Conservation (phyloP, 2,329 filamentous ascomycete genomes). For the Harringtonia lauricola region DNA sequence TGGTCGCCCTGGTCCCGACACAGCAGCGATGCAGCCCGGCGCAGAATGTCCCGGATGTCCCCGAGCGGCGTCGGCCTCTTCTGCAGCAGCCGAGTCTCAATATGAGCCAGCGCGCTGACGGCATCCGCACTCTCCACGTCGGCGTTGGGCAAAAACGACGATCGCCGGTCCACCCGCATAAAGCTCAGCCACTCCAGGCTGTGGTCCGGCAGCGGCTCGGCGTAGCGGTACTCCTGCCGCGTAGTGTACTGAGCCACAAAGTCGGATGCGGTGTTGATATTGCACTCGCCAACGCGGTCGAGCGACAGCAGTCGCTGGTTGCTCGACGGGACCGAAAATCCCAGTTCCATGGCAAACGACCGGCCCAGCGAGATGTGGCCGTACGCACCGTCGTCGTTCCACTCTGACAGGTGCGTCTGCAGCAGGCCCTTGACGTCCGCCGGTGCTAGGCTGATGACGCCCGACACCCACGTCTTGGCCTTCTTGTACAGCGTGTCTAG, state of each 20-base stretch:
- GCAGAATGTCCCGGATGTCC: conserved; percentile 71
- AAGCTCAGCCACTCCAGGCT: conserved; percentile 54
- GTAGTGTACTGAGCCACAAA: conserved; percentile 97
- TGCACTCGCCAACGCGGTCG: conserved; percentile 59
- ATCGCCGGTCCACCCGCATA: conserved; percentile 39
- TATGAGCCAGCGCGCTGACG: conserved; percentile 55
- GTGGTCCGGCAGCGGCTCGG: conserved; percentile 61
- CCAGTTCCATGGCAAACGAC: conserved; percentile 90
- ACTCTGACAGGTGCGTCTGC: conserved; percentile 93
- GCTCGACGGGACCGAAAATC: conserved; percentile 70
- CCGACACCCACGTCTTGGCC: conserved; percentile 70
- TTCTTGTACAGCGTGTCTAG: conserved; percentile 66
- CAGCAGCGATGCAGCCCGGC: conserved; percentile 74
- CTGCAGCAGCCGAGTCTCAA: conserved; percentile 60
- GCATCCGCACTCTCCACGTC: conserved; percentile 46
- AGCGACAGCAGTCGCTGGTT: conserved; percentile 81
- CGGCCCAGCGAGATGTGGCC: conserved; percentile 86
- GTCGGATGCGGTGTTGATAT: conserved; percentile 86
- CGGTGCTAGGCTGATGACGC: conserved; percentile 74
- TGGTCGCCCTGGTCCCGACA: conserved; percentile 69
- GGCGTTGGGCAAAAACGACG: conserved; percentile 39
- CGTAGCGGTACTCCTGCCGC: conserved; percentile 87
- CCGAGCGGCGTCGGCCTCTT: conserved; percentile 59
- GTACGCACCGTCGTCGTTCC: conserved; percentile 81
- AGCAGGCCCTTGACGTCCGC: conserved; percentile 90